Base-by-base conservation (phyloP, 2,329 filamentous ascomycete genomes). In the Orbilia brochopaga region DNA sequence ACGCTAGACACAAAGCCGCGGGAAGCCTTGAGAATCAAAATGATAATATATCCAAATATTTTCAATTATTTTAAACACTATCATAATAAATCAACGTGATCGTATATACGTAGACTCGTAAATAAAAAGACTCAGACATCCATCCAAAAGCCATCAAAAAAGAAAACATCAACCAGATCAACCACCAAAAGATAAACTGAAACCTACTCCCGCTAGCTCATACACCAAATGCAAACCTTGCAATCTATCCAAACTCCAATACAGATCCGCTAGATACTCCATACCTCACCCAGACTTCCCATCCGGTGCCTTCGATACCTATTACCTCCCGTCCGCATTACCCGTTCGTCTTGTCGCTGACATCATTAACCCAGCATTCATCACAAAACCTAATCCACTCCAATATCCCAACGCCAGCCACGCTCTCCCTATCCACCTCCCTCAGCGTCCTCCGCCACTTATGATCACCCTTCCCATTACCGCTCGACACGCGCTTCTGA, bases 311-410 rank as follows among this genome's bases (percentile, higher is more conserved):
- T 6, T 42, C 37, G 4, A 4, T 37, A 37, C n/a, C 32, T 37
- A 13, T 37, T 37, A 48, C 7, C n/a, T n/a, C n/a, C n/a, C 24
- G 19, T 2, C 5, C 50, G 37, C 44, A 24, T 19, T 13, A 32
- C 27, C 23, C 57, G 37, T 5, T 54, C 58, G 3, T 54, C 40
- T 56, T 19, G 30, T 19, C 50, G n/a, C 24, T 53, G 13, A 53
- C 2, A 35, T 63, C 60, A n/a, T 30, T 52, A 30, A 72, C 17
- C 67, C 67, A 72, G 11, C 46, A 63, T 15, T 61, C 60, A 61
- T 72, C 67, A 23, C 67, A 72, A 60, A 60, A 72, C n/a, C 60
- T 24, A 40, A 72, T 65, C 67, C 67, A 72, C 21, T 72, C 60
- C 27, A 72, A 50, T 17, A 72, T 65, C 6, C 24, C n/a, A 10